Conservation (phyloP, 805 yeast genomes). For the Starmerella ratchasimensis region DNA sequence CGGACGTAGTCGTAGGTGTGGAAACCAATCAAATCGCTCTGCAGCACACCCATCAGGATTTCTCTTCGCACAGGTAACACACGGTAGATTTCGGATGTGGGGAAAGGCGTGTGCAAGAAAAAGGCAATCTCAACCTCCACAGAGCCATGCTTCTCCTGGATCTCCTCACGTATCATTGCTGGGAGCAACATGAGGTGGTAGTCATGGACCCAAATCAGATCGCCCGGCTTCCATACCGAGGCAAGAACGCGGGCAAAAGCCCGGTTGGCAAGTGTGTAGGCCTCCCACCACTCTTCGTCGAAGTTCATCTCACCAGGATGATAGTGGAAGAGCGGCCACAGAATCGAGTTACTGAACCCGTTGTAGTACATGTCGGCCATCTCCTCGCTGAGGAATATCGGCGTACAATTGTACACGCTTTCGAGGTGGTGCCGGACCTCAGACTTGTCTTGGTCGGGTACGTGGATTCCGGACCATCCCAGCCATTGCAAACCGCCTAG, state of each 20-base stretch:
- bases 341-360: constrained; percentile 84
- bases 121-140: constrained; percentile 70
- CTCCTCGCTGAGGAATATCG: constrained; percentile 75
- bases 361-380: constrained; percentile 93
- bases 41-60: constrained; percentile 76
- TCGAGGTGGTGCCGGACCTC: constrained; percentile 56
- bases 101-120: constrained; percentile 95
- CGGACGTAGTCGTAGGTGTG: constrained; percentile 98
- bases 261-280: constrained; percentile 84
- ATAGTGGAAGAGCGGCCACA: constrained; percentile 97
- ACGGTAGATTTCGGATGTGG: constrained; percentile 89
- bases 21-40: constrained; percentile 91
- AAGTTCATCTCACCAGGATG: constrained; percentile 99
- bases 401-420: constrained; percentile 74
- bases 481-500: constrained; percentile 71
- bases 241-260: constrained; percentile 66
- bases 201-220: constrained; percentile 94
- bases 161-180: constrained; percentile 58
- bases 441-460: constrained; percentile 61
- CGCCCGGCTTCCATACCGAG: constrained; percentile 59
- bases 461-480: constrained; percentile 90
- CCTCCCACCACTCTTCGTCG: constrained; percentile 96
- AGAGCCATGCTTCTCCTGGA: constrained; percentile 30
- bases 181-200: constrained; percentile 94
- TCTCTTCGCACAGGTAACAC: constrained; percentile 91